Evolutionary conservation across 306 rosid genomes (phyloP), one percentile per base, ranked within the genome.

Genomic region (Sophora flavescens): DNA sequence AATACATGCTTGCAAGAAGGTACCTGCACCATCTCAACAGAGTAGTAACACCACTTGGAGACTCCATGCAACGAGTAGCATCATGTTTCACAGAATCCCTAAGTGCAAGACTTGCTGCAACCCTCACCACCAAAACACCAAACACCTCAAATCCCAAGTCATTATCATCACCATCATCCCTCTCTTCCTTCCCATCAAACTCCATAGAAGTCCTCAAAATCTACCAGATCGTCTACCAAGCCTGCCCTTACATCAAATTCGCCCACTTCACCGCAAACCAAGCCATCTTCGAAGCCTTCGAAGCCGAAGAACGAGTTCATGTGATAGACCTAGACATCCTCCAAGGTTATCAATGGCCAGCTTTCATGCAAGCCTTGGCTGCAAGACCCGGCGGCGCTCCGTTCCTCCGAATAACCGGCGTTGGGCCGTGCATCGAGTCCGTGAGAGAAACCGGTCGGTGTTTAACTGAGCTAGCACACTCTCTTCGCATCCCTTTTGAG

Each of bases 291-390:
- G 98, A 91, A 73, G 97, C 98, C 1, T 93, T 93, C 3, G 97
- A 94, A 39, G 77, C 87, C 2, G 97, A 94, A 76, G 93, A 88
- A 8, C 91, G 96, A 0, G 96, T 94, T 5, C 98, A 94, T 59
- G 90, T 94, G 38, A 91, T 94, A 18, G 97, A 94, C 58, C 90
- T 90, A 0, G 93, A 94, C 15, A 91, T 94, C 68, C 93, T 88
- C 44, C 96, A 94, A 58, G 98, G 98, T 7, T 94, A 94, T 18
- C 98, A 94, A 28, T 91, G 97, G 97, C 98, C 95, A 0, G 95
- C 98, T 2, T 91, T 91, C 83, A 94, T 89, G 97, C 97, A 94
- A 65, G 98, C 98, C 75, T 48, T 94, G 0, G 92, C 97, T 0
- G 98, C 98, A 2, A 84, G 95, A 1, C 85, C 91, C 0, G 61